Evolutionary conservation across 129 eudicot species (phyloP).

Genomic region (Sambucus nigra): DNA sequence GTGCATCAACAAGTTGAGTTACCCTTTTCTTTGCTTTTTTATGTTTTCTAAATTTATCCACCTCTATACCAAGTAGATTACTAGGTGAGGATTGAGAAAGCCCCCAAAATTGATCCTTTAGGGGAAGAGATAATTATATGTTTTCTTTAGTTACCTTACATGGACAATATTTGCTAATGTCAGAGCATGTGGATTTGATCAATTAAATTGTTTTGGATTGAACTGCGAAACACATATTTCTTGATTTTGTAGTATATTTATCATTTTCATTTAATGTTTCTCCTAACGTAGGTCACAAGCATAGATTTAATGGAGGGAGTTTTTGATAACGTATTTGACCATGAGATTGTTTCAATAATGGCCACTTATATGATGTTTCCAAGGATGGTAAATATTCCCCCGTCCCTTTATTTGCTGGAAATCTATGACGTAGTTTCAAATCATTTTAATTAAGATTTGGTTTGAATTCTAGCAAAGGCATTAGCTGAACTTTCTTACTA

Average conservation of each 20-base stretch:
- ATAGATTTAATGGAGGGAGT: conserved; percentile 63
- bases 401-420: neutral
- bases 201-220: too few relatives aligned
- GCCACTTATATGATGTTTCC: conserved; percentile 36
- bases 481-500: conserved; percentile 78
- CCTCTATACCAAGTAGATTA: too few relatives aligned
- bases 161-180: too few relatives aligned
- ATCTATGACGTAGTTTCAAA: neutral
- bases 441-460: conserved; percentile 8
- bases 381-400: conserved; percentile 47
- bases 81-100: too few relatives aligned
- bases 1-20: too few relatives aligned
- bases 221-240: too few relatives aligned
- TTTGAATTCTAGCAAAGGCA: conserved; percentile 71
- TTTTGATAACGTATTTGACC: conserved; percentile 75
- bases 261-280: conserved; percentile 5
- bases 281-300: conserved; percentile 48
- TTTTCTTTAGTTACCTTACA: too few relatives aligned
- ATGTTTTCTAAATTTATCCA: too few relatives aligned
- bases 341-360: conserved; percentile 54
- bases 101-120: too few relatives aligned
- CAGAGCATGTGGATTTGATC: too few relatives aligned
- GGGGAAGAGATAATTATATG: too few relatives aligned
- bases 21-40: too few relatives aligned
- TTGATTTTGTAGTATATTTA: neutral